These are phyloP conservation scores for Ophiocordyceps australis DNA, from an alignment of 2,329 filamentous ascomycete genomes.

Conservation along the genomic window DNA sequence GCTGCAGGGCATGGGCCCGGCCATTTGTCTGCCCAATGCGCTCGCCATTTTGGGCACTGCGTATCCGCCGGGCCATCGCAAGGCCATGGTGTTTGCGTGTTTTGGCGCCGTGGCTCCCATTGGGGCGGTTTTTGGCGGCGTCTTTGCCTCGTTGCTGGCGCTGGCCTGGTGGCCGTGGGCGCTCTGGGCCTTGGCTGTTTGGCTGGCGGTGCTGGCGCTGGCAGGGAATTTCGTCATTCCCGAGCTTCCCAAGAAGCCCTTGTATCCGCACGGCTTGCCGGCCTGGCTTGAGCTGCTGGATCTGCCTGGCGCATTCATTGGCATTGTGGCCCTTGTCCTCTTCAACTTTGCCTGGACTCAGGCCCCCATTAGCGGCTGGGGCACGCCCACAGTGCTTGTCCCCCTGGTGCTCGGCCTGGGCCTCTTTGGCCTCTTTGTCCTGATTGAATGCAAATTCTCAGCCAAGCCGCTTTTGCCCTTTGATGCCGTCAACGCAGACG, in stretches of 20 bases:
- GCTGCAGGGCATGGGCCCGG: constrained; percentile 42
- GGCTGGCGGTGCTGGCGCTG: constrained; percentile 13
- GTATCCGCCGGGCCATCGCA: constrained; percentile 36
- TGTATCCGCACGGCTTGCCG: constrained; percentile 2
- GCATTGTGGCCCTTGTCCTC: constrained; percentile 36
- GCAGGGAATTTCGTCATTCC: constrained; percentile 17
- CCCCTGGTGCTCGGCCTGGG: constrained; percentile 37
- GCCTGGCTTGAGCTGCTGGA: constrained; percentile 16
- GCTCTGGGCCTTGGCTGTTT: constrained; percentile 21
- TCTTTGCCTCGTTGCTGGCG: constrained; percentile 20
- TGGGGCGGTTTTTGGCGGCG: constrained; percentile 22
- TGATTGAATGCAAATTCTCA: constrained; percentile 30
- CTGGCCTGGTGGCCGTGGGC: constrained; percentile 28
- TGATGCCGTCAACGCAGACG: constrained; percentile 20
- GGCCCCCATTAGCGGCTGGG: constrained; percentile 40
- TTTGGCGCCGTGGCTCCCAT: constrained; percentile 27
- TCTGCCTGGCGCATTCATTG: constrained; percentile 19
- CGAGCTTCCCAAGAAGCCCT: constrained; percentile 5
- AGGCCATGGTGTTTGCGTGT: constrained; percentile 39
- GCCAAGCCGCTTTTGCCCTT: constrained; percentile 39
- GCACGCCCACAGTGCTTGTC: constrained; percentile 32
- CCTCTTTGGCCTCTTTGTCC: constrained; percentile 34
- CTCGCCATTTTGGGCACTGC: constrained; percentile 41
- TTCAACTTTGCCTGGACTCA: constrained; percentile 54
- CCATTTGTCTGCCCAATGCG: constrained; percentile 43